Conservation (phyloP, 2,329 filamentous ascomycete species). For the Stemphylium vesicarium region DNA sequence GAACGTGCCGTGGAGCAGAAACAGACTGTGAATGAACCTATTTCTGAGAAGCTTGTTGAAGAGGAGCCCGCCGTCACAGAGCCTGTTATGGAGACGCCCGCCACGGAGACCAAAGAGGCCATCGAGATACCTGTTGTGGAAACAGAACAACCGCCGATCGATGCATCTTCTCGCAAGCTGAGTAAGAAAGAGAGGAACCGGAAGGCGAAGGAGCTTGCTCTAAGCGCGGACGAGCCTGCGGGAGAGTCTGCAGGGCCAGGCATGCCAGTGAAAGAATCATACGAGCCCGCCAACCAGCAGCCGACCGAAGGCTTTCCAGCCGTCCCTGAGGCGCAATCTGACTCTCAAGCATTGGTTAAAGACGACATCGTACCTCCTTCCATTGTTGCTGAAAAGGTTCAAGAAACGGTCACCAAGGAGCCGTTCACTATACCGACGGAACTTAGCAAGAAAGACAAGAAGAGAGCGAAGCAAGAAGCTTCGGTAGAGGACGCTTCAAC, state of each 20-base stretch:
- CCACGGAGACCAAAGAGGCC: conserved; percentile 21
- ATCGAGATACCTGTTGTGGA: conserved; percentile 9
- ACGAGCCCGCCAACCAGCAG: conserved; percentile 4
- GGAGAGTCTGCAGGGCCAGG: not conserved
- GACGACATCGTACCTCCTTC: not conserved
- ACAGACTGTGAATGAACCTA: conserved; percentile 12
- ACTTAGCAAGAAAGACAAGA: conserved; percentile 37
- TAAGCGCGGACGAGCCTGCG: conserved; percentile 14
- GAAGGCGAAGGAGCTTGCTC: conserved; percentile 19
- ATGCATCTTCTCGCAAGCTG: conserved; percentile 18
- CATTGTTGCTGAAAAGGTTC: not conserved
- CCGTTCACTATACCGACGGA: conserved; percentile 18
- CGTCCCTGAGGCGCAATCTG: not conserved
- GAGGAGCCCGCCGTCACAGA: not conserved
- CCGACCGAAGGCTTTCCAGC: not conserved
- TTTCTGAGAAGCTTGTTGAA: not conserved
- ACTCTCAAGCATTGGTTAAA: not conserved
- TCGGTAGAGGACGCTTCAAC: not conserved
- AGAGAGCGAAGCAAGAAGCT: conserved; percentile 32
- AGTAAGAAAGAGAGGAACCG: conserved; percentile 38
- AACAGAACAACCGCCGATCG: conserved; percentile 1
- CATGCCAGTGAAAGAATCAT: not conserved
- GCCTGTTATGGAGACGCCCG: not conserved
- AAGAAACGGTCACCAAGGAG: conserved; percentile 13
- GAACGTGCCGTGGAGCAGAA: conserved; percentile 20